These are phyloP conservation scores for Thozetella sp. DNA, from an alignment of 495 filamentous ascomycete genomes.

Conservation along the genomic window DNA sequence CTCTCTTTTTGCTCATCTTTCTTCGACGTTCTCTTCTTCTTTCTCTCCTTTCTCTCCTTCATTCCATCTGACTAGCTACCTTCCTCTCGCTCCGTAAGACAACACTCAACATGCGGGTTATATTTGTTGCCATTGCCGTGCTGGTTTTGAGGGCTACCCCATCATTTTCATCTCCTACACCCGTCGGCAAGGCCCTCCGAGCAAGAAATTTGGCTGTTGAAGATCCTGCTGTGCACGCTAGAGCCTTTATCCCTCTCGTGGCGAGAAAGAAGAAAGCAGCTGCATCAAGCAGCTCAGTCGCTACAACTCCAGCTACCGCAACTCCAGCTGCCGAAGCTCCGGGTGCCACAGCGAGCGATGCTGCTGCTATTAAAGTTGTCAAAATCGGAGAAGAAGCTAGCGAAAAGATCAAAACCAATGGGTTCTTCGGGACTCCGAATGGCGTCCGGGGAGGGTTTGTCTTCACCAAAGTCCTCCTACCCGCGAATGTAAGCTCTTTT, in stretches of 20 bases:
- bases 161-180: neutral
- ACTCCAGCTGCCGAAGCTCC: too few relatives aligned
- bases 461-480: neutral
- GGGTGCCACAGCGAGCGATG: neutral
- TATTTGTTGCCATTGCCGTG: neutral
- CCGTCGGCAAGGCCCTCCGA: neutral
- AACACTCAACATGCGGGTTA: neutral
- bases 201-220: neutral
- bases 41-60: too few relatives aligned
- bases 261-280: neutral
- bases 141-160: neutral
- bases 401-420: neutral
- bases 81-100: too few relatives aligned
- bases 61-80: too few relatives aligned
- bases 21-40: too few relatives aligned
- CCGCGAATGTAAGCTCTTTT: neutral
- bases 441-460: neutral
- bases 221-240: neutral
- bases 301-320: neutral
- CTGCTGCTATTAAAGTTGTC: neutral
- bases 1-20: too few relatives aligned
- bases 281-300: too few relatives aligned
- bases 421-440: neutral
- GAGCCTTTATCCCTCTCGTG: neutral
- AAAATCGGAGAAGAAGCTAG: conserved; percentile 2